phyloP scores from a whole-genome alignment of 2,329 filamentous ascomycete species.

The Microsporum canis region DNA sequence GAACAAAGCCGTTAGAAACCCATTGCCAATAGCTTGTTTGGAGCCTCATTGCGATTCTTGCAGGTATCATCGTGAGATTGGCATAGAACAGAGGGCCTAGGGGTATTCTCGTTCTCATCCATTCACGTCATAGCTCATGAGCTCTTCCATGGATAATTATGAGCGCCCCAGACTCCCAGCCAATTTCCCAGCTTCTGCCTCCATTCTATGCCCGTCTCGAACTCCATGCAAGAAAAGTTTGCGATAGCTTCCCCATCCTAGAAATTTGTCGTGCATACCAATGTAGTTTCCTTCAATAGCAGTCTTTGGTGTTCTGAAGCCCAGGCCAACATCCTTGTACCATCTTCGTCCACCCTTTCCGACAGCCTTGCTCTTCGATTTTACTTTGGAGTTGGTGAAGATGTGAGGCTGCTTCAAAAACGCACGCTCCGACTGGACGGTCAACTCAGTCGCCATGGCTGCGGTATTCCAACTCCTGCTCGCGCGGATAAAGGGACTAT shows the following conservation, averaged over 20 bases:
- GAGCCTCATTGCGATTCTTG: not conserved
- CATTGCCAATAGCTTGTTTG: not conserved
- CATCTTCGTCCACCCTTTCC: constrained; percentile 91
- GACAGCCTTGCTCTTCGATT: constrained; percentile 65
- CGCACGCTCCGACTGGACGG: constrained; percentile 99
- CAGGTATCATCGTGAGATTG: not conserved
- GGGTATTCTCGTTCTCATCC: not conserved
- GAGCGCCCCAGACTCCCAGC: not conserved
- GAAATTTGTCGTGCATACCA: constrained; percentile 54
- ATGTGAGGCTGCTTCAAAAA: constrained; percentile 99
- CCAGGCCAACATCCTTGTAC: constrained; percentile 99
- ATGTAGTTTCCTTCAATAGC: constrained; percentile 99
- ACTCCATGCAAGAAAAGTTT: not conserved
- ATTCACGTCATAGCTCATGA: not conserved
- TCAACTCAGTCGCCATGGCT: constrained; percentile 95
- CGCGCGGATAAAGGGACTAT: constrained; percentile 22
- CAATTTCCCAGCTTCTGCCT: not conserved
- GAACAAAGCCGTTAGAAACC: constrained; percentile 2
- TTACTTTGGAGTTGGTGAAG: constrained; percentile 96
- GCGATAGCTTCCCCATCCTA: not conserved
- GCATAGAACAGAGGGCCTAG: not conserved
- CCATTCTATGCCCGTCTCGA: not conserved
- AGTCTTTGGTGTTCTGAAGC: constrained; percentile 96
- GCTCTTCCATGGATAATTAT: not conserved
- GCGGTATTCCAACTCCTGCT: constrained; percentile 34